Evolutionary conservation across 2,329 filamentous ascomycete genomes (phyloP).

Genomic region (Reticulascus tulasneorum): DNA sequence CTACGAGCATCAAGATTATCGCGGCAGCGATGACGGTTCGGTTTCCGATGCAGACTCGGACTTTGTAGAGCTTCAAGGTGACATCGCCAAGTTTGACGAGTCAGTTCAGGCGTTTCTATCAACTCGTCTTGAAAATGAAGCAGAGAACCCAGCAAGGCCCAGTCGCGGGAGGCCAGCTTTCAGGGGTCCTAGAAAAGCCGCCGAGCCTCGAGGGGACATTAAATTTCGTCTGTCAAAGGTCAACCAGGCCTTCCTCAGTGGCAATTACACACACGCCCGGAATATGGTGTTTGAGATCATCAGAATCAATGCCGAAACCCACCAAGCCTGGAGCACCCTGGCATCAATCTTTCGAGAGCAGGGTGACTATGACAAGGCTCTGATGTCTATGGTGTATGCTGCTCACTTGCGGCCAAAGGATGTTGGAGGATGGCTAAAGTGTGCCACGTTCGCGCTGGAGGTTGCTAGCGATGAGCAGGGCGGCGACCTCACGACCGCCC

Average conservation of each 20-base stretch:
- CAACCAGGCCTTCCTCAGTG: constrained; percentile 62
- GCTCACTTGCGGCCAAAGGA: constrained; percentile 61
- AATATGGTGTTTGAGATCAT: constrained; percentile 60
- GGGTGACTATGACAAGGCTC: constrained; percentile 51
- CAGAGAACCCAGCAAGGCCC: constrained; percentile 15
- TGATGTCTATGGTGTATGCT: constrained; percentile 58
- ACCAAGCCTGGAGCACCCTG: constrained; percentile 61
- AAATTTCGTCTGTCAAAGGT: constrained; percentile 64
- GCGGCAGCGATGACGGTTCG: constrained; percentile 16
- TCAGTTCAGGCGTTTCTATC: constrained; percentile 37
- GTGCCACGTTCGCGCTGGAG: constrained; percentile 53
- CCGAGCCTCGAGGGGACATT: constrained; percentile 68
- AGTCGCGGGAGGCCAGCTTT: too few species aligned
- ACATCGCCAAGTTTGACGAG: constrained; percentile 39
- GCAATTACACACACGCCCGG: constrained; percentile 57
- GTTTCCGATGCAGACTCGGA: constrained; percentile 41
- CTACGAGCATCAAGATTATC: not conserved
- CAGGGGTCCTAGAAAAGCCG: constrained; percentile 53
- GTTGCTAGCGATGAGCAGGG: constrained; percentile 44
- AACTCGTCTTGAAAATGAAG: constrained; percentile 27
- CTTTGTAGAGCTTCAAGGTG: constrained; percentile 37
- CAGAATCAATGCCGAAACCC: constrained; percentile 63
- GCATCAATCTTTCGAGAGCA: constrained; percentile 59
- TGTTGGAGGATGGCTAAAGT: constrained; percentile 54
- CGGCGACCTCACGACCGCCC: constrained; percentile 48